Evolutionary conservation across 1,139 yeast species (phyloP).

Genomic region (Yamadazyma aaseri): DNA sequence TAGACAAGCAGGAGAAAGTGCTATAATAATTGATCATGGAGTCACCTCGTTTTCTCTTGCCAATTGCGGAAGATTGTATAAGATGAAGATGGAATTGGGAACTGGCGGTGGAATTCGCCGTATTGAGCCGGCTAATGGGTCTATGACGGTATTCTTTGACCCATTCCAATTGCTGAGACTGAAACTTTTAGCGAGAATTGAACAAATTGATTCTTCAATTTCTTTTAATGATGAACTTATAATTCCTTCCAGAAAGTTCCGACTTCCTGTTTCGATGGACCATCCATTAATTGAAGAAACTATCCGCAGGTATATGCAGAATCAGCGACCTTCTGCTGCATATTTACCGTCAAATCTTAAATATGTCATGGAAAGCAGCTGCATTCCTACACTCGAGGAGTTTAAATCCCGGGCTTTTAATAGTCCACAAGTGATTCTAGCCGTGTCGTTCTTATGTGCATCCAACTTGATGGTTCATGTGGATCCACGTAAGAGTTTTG

Average conservation of each 20-base stretch:
- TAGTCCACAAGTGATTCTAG: constrained; percentile 8
- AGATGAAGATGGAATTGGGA: constrained; percentile 5
- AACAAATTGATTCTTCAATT: constrained; percentile 2
- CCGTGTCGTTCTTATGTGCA: constrained; percentile 10
- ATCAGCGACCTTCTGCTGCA: constrained; percentile 9
- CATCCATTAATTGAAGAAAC: constrained; percentile 9
- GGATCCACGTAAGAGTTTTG: constrained; percentile 8
- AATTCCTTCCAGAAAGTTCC: constrained; percentile 7
- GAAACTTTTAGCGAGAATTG: background rate
- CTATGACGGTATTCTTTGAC: constrained; percentile 6
- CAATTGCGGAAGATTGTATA: constrained; percentile 7
- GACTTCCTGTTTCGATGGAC: constrained; percentile 8
- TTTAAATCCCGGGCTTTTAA: constrained; percentile 7
- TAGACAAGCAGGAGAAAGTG: constrained; percentile 9
- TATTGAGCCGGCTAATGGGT: constrained; percentile 9
- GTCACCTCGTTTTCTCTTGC: constrained; percentile 7
- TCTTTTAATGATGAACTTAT: constrained; percentile 2
- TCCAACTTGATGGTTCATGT: constrained; percentile 8
- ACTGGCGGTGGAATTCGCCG: constrained; percentile 1
- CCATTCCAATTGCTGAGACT: constrained; percentile 2
- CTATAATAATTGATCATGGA: constrained; percentile 7
- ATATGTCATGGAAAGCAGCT: constrained; percentile 9
- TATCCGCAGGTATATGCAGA: constrained; percentile 6
- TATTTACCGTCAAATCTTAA: constrained; percentile 7
- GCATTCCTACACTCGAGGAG: constrained; percentile 8